Conservation (phyloP, 192 early-diverging fungal genomes). For the Coemansia guatemalensis region DNA sequence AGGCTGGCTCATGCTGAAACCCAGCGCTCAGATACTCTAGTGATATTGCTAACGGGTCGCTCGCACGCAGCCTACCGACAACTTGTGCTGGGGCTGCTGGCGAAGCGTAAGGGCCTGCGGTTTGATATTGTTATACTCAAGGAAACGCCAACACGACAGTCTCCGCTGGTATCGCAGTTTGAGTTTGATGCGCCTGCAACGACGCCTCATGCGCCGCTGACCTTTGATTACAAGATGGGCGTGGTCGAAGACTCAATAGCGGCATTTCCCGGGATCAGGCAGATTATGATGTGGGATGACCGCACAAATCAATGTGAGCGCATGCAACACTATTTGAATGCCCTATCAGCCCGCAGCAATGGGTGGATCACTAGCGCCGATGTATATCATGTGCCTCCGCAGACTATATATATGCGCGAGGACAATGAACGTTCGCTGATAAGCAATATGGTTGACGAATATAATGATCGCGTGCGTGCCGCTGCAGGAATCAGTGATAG, state of each 20-base stretch:
- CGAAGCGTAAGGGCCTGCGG: constrained; percentile 26
- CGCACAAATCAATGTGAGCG: constrained; percentile 51
- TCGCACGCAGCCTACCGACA: constrained; percentile 50
- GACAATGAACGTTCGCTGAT: constrained; percentile 38
- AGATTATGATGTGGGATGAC: constrained; percentile 62
- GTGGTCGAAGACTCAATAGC: constrained; percentile 57
- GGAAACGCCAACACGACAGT: constrained; percentile 44
- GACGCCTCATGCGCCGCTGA: constrained; percentile 46
- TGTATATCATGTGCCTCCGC: constrained; percentile 44
- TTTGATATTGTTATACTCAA: constrained; percentile 62
- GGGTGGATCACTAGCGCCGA: constrained; percentile 22
- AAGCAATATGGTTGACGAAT: constrained; percentile 28
- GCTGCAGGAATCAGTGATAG: background rate
- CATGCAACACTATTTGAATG: constrained; percentile 49
- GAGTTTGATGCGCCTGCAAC: background rate
- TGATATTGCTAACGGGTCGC: constrained; percentile 50
- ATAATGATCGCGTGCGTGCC: constrained; percentile 38
- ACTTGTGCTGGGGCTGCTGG: constrained; percentile 42
- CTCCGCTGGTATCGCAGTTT: constrained; percentile 26
- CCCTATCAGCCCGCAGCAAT: constrained; percentile 28
- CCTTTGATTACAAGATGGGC: constrained; percentile 62
- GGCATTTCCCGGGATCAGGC: constrained; percentile 49
- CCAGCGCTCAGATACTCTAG: constrained; percentile 24
- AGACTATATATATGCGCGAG: constrained; percentile 46
- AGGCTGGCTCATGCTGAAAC: constrained; percentile 15